These are phyloP conservation scores for Arachis monticola DNA, from an alignment of 331 rosid genomes.

Conservation along the genomic window DNA sequence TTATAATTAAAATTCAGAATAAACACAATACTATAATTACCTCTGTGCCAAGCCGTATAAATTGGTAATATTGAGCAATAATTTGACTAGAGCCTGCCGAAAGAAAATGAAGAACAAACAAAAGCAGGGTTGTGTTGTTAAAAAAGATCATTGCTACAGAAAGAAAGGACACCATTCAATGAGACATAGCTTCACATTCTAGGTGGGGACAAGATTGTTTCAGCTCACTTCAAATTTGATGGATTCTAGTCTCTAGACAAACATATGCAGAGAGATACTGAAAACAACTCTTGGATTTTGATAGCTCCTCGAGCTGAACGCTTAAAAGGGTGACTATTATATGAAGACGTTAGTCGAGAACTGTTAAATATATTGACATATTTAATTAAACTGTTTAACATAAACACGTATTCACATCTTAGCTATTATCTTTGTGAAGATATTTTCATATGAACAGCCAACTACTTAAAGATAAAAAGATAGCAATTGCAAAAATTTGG, in stretches of 20 bases:
- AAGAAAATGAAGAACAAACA: slow-evolving; percentile 7
- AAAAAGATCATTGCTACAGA: background rate
- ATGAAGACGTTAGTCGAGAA: too few species aligned
- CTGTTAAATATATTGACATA: too few species aligned
- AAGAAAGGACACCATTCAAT: background rate
- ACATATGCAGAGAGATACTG: background rate
- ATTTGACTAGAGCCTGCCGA: slow-evolving; percentile 86
- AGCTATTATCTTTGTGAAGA: too few species aligned
- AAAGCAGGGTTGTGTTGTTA: background rate
- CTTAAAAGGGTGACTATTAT: background rate
- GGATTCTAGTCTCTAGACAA: background rate
- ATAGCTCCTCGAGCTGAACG: background rate
- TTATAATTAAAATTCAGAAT: background rate
- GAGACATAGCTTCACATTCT: slow-evolving; percentile 12
- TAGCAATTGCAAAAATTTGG: background rate
- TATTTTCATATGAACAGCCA: background rate
- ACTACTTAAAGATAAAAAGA: background rate
- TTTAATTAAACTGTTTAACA: too few species aligned
- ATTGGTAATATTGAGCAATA: slow-evolving; percentile 89
- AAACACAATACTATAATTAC: slow-evolving; percentile 44
- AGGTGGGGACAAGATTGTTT: slow-evolving; percentile 1
- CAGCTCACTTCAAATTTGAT: slow-evolving; percentile 3
- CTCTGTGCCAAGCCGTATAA: slow-evolving; percentile 87
- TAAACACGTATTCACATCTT: too few species aligned
- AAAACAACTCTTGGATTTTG: background rate